phyloP scores from a whole-genome alignment of 1,284 basidiomycete species.

The Ceratobasidium sp. region DNA sequence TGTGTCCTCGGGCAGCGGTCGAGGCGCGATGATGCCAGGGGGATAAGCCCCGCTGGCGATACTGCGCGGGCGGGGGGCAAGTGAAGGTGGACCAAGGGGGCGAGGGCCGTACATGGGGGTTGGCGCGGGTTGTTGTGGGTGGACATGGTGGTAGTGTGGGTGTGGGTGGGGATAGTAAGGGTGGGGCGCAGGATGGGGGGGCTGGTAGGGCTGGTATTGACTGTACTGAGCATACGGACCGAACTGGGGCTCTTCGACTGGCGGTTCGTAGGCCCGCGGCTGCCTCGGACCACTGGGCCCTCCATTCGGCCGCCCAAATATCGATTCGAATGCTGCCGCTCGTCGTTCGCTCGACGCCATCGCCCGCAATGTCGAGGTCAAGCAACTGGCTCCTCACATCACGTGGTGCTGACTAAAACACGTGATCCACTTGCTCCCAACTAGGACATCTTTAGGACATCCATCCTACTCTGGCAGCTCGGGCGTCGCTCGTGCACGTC shows the following conservation, averaged over 20 bases:
- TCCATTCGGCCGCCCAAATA: slow-evolving; percentile 80
- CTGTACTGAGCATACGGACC: slow-evolving; percentile 33
- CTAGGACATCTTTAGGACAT: background rate
- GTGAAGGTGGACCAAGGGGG: slow-evolving; percentile 56
- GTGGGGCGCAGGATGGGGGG: slow-evolving; percentile 51
- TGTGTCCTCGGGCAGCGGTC: slow-evolving; percentile 65
- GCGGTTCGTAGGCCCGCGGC: slow-evolving; percentile 18
- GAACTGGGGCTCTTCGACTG: slow-evolving; percentile 23
- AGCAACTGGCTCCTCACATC: slow-evolving; percentile 19
- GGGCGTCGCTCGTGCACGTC: too few species aligned
- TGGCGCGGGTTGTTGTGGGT: slow-evolving; percentile 50
- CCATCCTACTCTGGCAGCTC: too few species aligned
- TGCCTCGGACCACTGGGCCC: slow-evolving; percentile 63
- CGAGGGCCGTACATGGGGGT: slow-evolving; percentile 39
- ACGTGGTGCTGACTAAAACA: slow-evolving; percentile 36
- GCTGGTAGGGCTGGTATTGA: slow-evolving; percentile 50
- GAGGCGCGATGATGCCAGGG: slow-evolving; percentile 64
- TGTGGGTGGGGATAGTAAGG: slow-evolving; percentile 53
- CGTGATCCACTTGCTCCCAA: slow-evolving; percentile 11
- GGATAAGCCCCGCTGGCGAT: slow-evolving; percentile 62
- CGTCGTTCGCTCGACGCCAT: slow-evolving; percentile 58
- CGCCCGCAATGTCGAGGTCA: slow-evolving; percentile 38
- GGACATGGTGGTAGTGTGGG: slow-evolving; percentile 47
- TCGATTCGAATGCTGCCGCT: slow-evolving; percentile 85
- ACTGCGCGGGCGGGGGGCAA: slow-evolving; percentile 65